These are phyloP conservation scores for Pseudogymnoascus sp. DNA, from an alignment of 2,329 filamentous ascomycete genomes.

Conservation along the genomic window DNA sequence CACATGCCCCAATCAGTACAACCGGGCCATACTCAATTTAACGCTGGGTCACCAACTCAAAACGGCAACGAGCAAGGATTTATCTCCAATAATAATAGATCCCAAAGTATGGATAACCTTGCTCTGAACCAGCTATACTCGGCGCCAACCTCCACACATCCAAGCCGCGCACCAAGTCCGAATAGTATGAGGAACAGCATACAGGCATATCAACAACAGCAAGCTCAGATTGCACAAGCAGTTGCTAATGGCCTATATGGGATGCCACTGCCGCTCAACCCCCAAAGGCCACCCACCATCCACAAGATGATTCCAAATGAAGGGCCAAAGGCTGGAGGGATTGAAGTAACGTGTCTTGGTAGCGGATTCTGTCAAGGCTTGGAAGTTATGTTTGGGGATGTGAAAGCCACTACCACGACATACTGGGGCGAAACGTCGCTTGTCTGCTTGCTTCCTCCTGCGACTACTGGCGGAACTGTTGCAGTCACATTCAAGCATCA, in stretches of 20 bases:
- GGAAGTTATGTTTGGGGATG: slow-evolving; percentile 78
- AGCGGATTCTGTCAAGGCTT: slow-evolving; percentile 72
- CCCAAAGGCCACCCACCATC: slow-evolving; percentile 56
- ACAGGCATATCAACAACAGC: slow-evolving; percentile 35
- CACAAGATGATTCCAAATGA: slow-evolving; percentile 78
- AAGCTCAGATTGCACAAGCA: slow-evolving; percentile 40
- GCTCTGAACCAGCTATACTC: slow-evolving; percentile 61
- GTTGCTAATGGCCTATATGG: slow-evolving; percentile 44
- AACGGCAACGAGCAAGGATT: slow-evolving; percentile 53
- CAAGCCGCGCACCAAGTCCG: slow-evolving; percentile 73
- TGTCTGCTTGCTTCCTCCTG: slow-evolving; percentile 56
- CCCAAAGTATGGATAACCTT: slow-evolving; percentile 59
- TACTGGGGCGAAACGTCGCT: slow-evolving; percentile 58
- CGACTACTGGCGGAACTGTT: slow-evolving; percentile 50
- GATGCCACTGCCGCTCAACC: slow-evolving; percentile 42
- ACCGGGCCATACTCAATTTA: slow-evolving; percentile 37
- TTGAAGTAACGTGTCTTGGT: slow-evolving; percentile 79
- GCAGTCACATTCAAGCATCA: slow-evolving; percentile 53
- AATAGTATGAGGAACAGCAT: slow-evolving; percentile 44
- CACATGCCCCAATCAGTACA: slow-evolving; percentile 17
- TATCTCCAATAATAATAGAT: slow-evolving; percentile 50
- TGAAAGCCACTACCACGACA: slow-evolving; percentile 53
- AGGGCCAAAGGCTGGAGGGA: slow-evolving; percentile 74
- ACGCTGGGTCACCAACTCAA: slow-evolving; percentile 58
- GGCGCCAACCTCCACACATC: slow-evolving; percentile 62